Percentiles rank a stretch among this genome's conserved stretches.
These are phyloP conservation scores for Debaryomyces tyrocola DNA, from an alignment of 805 yeast genomes.

Conservation along the genomic window DNA sequence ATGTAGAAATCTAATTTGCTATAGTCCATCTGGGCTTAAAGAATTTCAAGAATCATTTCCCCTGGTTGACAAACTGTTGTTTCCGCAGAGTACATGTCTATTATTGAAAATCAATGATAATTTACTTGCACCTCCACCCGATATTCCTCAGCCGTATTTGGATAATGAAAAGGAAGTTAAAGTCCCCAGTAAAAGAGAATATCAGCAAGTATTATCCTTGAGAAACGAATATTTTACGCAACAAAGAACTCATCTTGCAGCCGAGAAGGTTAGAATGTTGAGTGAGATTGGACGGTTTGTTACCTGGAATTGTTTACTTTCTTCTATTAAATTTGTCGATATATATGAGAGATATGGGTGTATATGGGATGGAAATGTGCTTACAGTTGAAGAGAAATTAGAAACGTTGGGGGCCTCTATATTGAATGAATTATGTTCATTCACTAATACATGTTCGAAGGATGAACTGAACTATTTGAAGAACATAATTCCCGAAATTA, in stretches of 20 bases:
- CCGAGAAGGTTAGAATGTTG: conserved; percentile 40
- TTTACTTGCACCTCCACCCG: conserved; percentile 39
- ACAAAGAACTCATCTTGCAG: conserved; percentile 39
- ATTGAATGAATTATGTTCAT: conserved; percentile 16
- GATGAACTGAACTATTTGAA: conserved; percentile 9
- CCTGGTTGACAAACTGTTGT: not conserved
- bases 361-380: conserved; percentile 16
- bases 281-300: conserved; percentile 34
- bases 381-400: conserved; percentile 6
- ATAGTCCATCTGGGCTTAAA: conserved; percentile 7
- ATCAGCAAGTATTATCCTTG: conserved; percentile 25
- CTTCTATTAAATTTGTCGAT: conserved; percentile 14
- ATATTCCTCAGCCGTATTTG: conserved; percentile 43
- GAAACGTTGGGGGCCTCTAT: conserved; percentile 16
- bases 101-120: conserved; percentile 29
- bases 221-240: conserved; percentile 41
- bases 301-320: conserved; percentile 26
- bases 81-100: conserved; percentile 32
- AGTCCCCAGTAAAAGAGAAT: conserved; percentile 36
- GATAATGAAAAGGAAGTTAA: conserved; percentile 39
- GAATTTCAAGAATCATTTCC: conserved; percentile 11
- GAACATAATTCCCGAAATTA: conserved; percentile 14
- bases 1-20: conserved; percentile 7
- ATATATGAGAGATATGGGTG: conserved; percentile 23
- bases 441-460: conserved; percentile 12